Base-by-base conservation (phyloP, 352 stramenopile species). In the Halophytophthora polymorphica region DNA sequence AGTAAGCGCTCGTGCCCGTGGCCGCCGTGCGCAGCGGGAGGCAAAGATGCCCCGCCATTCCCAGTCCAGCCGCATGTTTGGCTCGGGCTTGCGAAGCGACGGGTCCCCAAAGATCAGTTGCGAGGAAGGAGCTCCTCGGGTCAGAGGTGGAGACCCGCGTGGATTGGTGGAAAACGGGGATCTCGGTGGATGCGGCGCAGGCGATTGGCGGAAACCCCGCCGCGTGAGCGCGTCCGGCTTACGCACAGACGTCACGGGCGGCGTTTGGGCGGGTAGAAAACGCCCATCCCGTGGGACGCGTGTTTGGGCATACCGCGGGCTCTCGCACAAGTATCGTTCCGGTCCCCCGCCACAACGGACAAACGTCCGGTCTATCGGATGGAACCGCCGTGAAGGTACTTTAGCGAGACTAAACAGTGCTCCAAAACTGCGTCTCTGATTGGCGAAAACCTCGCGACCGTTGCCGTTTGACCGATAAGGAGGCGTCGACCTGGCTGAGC, bases 201-300 rank as follows among this genome's bases (percentile, higher is more conserved):
- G 3, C 22, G 44, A 64, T 64, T 64, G 56, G 57, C 8, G 19
- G 23, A 74, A 77, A 81, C 56, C 17, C 12, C 15, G 35, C 39
- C 35, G 12, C 29, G 12, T 17, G 40, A 64, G 51, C 28, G 36
- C 11, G 36, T n/a, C 39, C 34, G 11, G 50, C 64, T 56, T 61
- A 89, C 78, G 66, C 75, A 69, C 58, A 65, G 58, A 61, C 66
- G 76, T 89, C 78, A 85, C 56, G 21, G 42, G 35, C 38, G 11
- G 17, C 42, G 28, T 77, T 81, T 82, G 70, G 50, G 44, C 50
- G 58, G 35, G 58, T 68, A 65, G 58, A 45, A 37, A 21, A 41
- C 33, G 6, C 13, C 58, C 55, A 66, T 29, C 61, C 13, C 43
- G 25, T 31, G 25, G 25, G 25, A 31, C 25, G 25, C 4, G 25